Conservation (phyloP, 805 yeast species). For the Blastobotrys chiropterorum region DNA sequence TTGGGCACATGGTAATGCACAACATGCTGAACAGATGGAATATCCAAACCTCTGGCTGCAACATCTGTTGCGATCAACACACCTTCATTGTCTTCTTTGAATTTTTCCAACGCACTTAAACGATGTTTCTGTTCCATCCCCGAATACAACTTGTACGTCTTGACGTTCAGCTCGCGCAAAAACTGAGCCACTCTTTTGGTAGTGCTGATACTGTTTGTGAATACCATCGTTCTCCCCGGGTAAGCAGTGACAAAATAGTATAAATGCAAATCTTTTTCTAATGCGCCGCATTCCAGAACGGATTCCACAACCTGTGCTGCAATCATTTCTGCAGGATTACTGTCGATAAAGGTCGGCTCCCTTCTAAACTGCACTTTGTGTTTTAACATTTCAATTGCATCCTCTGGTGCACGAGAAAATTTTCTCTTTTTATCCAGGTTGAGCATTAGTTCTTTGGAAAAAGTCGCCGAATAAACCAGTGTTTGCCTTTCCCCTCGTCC, state of each 20-base stretch:
- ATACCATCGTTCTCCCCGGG: constrained; percentile 84
- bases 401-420: constrained; percentile 35
- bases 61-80: constrained; percentile 91
- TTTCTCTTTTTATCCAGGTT: constrained; percentile 46
- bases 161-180: constrained; percentile 58
- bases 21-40: constrained; percentile 84
- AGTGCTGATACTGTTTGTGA: constrained; percentile 92
- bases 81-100: constrained; percentile 43
- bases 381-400: constrained; percentile 59
- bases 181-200: constrained; percentile 81
- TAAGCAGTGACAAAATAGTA: constrained; percentile 82
- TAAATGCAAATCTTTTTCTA: constrained; percentile 82
- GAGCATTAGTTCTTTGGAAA: constrained; percentile 72
- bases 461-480: constrained; percentile 91
- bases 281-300: constrained; percentile 82
- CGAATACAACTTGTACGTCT: constrained; percentile 77
- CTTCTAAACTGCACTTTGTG: constrained; percentile 66
- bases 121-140: constrained; percentile 94
- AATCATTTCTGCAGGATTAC: constrained; percentile 77
- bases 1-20: constrained; percentile 94
- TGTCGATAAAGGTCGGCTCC: constrained; percentile 69
- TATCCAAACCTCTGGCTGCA: constrained; percentile 96
- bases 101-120: constrained; percentile 75
- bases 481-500: constrained; percentile 65
- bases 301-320: constrained; percentile 76